A percentile compares a stretch with the other conserved stretches of the same genome.
Conservation (phyloP, 225 moss, liverwort and hornwort genomes). For the Sphagnum tenellum region DNA sequence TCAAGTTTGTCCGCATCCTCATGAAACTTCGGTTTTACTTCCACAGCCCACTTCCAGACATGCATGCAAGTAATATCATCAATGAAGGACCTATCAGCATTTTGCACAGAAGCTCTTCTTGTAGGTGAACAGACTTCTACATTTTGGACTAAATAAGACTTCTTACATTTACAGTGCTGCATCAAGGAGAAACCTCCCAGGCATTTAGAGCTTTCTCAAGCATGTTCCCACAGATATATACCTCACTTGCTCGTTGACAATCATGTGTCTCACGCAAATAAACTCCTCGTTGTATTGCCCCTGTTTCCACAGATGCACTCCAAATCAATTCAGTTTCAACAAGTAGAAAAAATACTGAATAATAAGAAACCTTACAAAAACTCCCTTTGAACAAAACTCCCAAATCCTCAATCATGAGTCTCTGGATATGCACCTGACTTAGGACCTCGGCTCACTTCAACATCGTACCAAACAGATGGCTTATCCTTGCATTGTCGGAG, state of each 20-base stretch:
- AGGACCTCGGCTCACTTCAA: slow-evolving; percentile 56
- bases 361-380: too few relatives aligned
- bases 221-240: slow-evolving; percentile 6
- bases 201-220: too few relatives aligned
- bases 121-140: too few relatives aligned
- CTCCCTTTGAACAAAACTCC: too few relatives aligned
- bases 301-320: slow-evolving; percentile 20
- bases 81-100: neutral
- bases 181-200: too few relatives aligned
- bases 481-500: slow-evolving; percentile 65
- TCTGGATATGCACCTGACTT: slow-evolving; percentile 38
- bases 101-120: too few relatives aligned
- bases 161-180: too few relatives aligned
- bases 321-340: neutral
- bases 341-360: neutral
- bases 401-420: too few relatives aligned
- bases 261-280: slow-evolving; percentile 83
- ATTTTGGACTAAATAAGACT: too few relatives aligned
- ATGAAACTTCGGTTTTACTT: slow-evolving; percentile 82
- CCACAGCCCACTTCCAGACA: slow-evolving; percentile 62
- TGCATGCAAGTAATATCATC: neutral
- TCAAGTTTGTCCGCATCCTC: slow-evolving; percentile 88
- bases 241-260: slow-evolving; percentile 86
- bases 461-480: slow-evolving; percentile 73
- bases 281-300: slow-evolving; percentile 60